Evolutionary conservation across 1,139 yeast genomes (phyloP), one percentile per base, ranked within the genome.

Genomic region (Saccharomyces uvarum): DNA sequence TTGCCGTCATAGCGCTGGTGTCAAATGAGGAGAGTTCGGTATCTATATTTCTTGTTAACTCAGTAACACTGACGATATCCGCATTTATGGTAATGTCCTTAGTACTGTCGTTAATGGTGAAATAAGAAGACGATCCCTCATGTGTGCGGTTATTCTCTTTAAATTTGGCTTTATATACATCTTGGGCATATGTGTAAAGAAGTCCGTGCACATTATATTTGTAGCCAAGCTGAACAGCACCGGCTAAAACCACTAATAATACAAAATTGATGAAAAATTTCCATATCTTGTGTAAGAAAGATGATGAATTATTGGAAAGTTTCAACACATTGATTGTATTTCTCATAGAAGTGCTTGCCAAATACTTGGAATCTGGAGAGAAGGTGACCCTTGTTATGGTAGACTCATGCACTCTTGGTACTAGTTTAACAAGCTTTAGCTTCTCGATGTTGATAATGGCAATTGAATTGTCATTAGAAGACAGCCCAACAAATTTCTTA

Each of bases 311-410:
- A n/a, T 71, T 71, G 2, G 95, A 91, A 26, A 88, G 69, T 56
- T 75, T 77, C 56, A 83, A 73, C 5, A 89, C 82, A 59, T 78
- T 81, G 46, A 90, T 79, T 0, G 89, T 79, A 58, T 87, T 86
- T 2, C 95, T 88, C 1, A 95, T 95, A 50, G 96, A 86, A 0
- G 84, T 86, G 14, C 91, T 81, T 1, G 91, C 95, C 51, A 90
- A 73, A 54, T 79, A 75, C 47, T 79, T 73, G 13, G 93, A 91
- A 62, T 82, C 79, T 8, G 88, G 85, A 14, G 88, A 84, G 57
- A 90, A 82, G 0, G 82, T 75, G 9, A 88, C 80, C 51, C 81
- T 78, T 0, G 97, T 91, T 53, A 91, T 84, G 9, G 96, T 93
- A 70, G 88, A 87, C 7, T 79, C 75, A 68, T 91, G 98, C 51